Conservation (phyloP, 139 green algal species). For the Diplosphaera chodatii region DNA sequence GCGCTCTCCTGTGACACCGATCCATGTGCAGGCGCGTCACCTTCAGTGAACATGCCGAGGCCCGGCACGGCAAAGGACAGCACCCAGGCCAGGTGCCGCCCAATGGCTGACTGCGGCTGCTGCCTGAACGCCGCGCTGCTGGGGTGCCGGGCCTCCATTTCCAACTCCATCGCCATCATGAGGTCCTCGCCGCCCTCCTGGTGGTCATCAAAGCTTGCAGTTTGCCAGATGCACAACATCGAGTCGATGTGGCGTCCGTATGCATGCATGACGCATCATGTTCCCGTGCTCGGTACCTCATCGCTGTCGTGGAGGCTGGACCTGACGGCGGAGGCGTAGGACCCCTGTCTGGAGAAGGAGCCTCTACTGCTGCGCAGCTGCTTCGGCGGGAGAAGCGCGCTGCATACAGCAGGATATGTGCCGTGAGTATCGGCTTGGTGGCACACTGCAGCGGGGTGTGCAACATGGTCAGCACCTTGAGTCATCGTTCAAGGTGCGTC, state of each 20-base stretch:
- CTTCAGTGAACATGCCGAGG: slow-evolving; percentile 25
- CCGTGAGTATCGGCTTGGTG: too few relatives aligned
- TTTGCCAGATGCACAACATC: too few relatives aligned
- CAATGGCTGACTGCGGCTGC: not conserved
- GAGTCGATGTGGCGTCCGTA: too few relatives aligned
- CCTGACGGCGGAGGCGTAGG: too few relatives aligned
- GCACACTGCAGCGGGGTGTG: too few relatives aligned
- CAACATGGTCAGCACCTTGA: too few relatives aligned
- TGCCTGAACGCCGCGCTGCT: not conserved
- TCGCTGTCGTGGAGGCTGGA: not conserved
- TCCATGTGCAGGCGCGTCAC: not conserved
- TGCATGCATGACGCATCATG: too few relatives aligned
- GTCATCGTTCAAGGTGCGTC: too few relatives aligned
- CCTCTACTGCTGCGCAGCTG: not conserved
- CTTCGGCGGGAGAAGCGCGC: not conserved
- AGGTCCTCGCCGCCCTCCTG: not conserved
- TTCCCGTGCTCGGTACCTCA: too few relatives aligned
- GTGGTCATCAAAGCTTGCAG: too few relatives aligned
- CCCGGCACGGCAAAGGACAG: slow-evolving; percentile 11
- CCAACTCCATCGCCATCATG: not conserved
- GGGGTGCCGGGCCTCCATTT: not conserved
- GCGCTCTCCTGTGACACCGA: too few relatives aligned
- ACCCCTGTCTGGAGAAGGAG: not conserved
- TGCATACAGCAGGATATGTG: not conserved
- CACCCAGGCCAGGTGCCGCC: slow-evolving; percentile 4